Evolutionary conservation across 768 basidiomycete genomes (phyloP).

Genomic region (Piloderma croceum): DNA sequence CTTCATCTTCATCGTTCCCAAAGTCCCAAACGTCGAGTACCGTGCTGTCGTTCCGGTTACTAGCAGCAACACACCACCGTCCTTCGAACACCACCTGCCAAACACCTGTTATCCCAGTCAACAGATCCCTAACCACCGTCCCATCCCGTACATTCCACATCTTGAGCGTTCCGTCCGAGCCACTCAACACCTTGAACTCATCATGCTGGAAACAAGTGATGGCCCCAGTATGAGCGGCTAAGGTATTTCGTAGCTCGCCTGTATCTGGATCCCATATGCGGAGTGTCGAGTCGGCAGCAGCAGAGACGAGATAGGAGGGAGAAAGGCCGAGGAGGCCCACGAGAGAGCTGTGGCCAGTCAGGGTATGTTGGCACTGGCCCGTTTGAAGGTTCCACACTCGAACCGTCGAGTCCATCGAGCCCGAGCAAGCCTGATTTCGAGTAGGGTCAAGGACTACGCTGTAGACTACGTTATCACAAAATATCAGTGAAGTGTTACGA

Average conservation of each 20-base stretch:
- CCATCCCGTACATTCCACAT: slow-evolving; percentile 97
- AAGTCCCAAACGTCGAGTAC: slow-evolving; percentile 91
- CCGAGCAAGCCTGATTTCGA: slow-evolving; percentile 89
- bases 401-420: slow-evolving; percentile 97
- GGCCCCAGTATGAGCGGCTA: slow-evolving; percentile 92
- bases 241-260: slow-evolving; percentile 72
- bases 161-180: slow-evolving; percentile 93
- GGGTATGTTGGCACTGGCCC: slow-evolving; percentile 72
- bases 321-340: slow-evolving; percentile 91
- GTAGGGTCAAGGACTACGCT: slow-evolving; percentile 86
- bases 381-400: slow-evolving; percentile 88
- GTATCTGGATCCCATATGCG: slow-evolving; percentile 91
- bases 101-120: slow-evolving; percentile 89
- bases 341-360: slow-evolving; percentile 90
- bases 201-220: slow-evolving; percentile 99
- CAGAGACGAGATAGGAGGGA: slow-evolving; percentile 86
- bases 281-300: slow-evolving; percentile 92
- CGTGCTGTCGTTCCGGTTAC: slow-evolving; percentile 71
- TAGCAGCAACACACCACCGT: slow-evolving; percentile 91
- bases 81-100: slow-evolving; percentile 98
- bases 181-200: slow-evolving; percentile 93
- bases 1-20: slow-evolving; percentile 66
- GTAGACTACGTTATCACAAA: slow-evolving; percentile 76
- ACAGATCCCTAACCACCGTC: slow-evolving; percentile 75
- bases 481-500: slow-evolving; percentile 6